Conservation (phyloP, 345 rosid species). For the Bruguiera gymnorhiza region DNA sequence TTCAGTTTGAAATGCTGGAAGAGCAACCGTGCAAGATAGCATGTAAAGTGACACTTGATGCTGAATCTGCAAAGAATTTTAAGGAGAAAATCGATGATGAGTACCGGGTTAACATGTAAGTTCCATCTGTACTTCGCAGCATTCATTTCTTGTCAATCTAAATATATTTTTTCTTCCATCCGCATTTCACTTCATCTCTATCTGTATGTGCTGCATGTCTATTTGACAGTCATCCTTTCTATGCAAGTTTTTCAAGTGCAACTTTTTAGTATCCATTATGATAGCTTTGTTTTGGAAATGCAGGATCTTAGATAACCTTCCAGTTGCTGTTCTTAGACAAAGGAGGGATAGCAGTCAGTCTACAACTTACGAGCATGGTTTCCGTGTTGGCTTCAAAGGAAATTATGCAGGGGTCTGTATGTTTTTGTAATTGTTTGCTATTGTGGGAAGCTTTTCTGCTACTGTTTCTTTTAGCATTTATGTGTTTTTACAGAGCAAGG, state of each 20-base stretch:
- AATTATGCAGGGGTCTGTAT: slow-evolving; percentile 81
- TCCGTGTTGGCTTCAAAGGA: slow-evolving; percentile 94
- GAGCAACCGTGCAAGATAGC: slow-evolving; percentile 79
- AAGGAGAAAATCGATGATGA: slow-evolving; percentile 95
- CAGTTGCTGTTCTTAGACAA: slow-evolving; percentile 91
- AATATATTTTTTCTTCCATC: background rate
- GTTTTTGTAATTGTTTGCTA: slow-evolving; percentile 22
- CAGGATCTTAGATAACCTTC: slow-evolving; percentile 98
- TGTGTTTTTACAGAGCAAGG: slow-evolving; percentile 68
- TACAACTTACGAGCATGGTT: slow-evolving; percentile 90
- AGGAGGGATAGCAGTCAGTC: slow-evolving; percentile 86
- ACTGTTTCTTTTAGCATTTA: slow-evolving; percentile 13
- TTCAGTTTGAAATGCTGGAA: slow-evolving; percentile 86
- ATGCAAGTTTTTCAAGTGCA: background rate
- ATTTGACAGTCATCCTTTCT: background rate
- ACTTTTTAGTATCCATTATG: slow-evolving; percentile 3
- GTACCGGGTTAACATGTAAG: slow-evolving; percentile 93
- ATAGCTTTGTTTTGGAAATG: slow-evolving; percentile 22
- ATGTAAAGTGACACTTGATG: slow-evolving; percentile 55
- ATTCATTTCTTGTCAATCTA: slow-evolving; percentile 2
- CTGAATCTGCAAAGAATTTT: slow-evolving; percentile 76
- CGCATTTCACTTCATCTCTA: background rate
- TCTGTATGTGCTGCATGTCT: background rate
- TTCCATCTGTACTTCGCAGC: background rate
- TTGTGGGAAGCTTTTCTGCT: background rate